Base-by-base conservation (phyloP, 495 filamentous ascomycete genomes). In the Parachaetomium inaequale region DNA sequence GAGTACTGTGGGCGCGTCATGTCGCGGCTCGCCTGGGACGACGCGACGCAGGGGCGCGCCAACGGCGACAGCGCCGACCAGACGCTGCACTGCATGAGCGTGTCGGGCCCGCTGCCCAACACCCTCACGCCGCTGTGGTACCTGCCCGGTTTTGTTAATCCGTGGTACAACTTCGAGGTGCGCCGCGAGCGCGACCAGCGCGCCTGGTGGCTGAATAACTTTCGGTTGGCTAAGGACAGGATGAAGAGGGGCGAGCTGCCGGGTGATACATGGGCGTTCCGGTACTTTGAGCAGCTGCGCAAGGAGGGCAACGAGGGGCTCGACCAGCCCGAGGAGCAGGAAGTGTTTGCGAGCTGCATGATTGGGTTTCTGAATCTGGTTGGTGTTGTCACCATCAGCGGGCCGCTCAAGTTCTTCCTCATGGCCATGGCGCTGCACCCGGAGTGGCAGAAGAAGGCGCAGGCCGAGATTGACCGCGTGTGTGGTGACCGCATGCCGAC, bases 401-500 rank as follows among this genome's bases (percentile, higher is more conserved):
- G 77, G 15, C 78, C 78, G 17, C 63, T 80, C 43, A 71, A 77
- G 55, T 80, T 79, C 72, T 81, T 79, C 69, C 65, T 79, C 52
- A 77, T 80, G 76, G 78, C 78, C 32, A 80, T 81, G 78, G 67
- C 68, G 19, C 65, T 80, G 58, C 70, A 79, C 55, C 78, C 78
- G 0, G 70, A 79, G 62, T 80, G 78, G 75, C 76, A 79, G 67
- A 71, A 65, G 62, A 79, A 79, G 65, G 74, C 75, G 10, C 84
- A 86, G 62, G 80, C 78, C 38, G 85, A 87, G 68, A 74, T 87
- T n/a, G 85, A 87, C 64, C 69, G 76, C 7, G 83, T 86, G 2
- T 85, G 83, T 56, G 81, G 77, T 15, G 71, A 80, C 49, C 73
- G 75, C 23, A 72, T 84, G 65, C 82, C 82, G 10, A 75, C 71